Evolutionary conservation across 768 basidiomycete genomes (phyloP), one percentile per base, ranked within the genome.

Genomic region (Melanogaster broomeanus): DNA sequence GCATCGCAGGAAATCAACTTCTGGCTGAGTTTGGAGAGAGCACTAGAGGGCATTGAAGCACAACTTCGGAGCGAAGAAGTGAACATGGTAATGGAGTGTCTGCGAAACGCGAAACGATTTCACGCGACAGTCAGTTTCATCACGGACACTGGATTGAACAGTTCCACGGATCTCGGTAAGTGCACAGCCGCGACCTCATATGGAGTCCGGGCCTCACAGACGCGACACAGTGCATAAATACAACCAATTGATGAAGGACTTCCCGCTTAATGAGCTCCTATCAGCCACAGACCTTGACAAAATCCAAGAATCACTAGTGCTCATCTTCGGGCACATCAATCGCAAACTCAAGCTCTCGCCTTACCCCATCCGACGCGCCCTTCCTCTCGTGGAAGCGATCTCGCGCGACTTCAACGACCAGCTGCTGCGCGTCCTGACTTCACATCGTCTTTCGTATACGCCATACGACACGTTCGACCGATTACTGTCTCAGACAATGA

Each of bases 1-100:
- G 96, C 97, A 2, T 95, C 93, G 0, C 97, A 99, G 64, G 97
- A 98, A 68, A 94, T 99, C 76, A 98, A 98, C 70, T 98, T 99
- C 63, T 98, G 97, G 97, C 76, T 98, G 21, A 90, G 88, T 67
- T 79, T 99, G 68, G 97, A 99, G 67, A 78, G 90, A 39, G 94
- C 94, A 6, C 70, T 99, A 56, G 97, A 98, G 62, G 88, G 83
- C 0, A 98, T 98, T 62, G 95, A 98, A 63, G 75, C 84, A 0
- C 97, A 99, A 63, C 76, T 99, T 53, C 79, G 87, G 56, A 92
- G 90, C 55, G 95, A 98, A 43, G 91, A 94, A 64, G 92, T 99
- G 41, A 83, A 82, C 51, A 87, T 93, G 83, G 89, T 92, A 44
- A 90, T 93, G 84, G 95, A 96, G 59, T 91, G 93, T 62, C 74